Evolutionary conservation across 257 asterid genomes (phyloP), one percentile per base, ranked within the genome.

Genomic region (Przewalskia tangutica): DNA sequence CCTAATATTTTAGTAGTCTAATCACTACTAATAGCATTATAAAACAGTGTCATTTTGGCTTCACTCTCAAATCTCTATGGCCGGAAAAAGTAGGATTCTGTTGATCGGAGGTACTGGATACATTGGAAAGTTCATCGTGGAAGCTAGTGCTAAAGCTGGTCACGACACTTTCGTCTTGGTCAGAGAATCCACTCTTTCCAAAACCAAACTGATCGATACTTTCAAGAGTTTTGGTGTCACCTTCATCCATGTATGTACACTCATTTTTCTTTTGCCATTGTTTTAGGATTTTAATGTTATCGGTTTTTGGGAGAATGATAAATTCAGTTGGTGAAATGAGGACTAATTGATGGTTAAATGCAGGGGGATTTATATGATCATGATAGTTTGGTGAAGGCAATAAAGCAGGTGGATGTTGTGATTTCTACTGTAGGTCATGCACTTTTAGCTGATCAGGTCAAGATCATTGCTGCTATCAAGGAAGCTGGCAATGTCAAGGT

Each of bases 91-190:
- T 92, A 93, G 89, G 91, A 90, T 95, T 83, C 64, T 95, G 90
- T 85, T 95, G 64, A 91, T 95, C 13, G 98, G 98, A 20, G 98
- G 93, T 83, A 92, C 97, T 0, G 98, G 98, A 40, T 89, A 92
- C 84, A 87, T 93, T 58, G 98, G 98, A 0, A 93, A 91, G 79
- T 92, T 86, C 89, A 77, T 95, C 3, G 89, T 89, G 1, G 93
- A 92, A 86, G 98, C 97, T 8, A 86, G 93, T 67, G 90, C 86
- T 0, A 92, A 89, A 79, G 85, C 89, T n/a, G 97, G 92, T 5
- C 97, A 93, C 82, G 91, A 96, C 20, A 95, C 98, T 3, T 93
- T 90, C 32, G 91, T 87, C 20, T 70, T 93, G 81, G 79, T 91
- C 11, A 85, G 97, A 79, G 91, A 89, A 82, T 67, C 66, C 88